Conservation (phyloP, 805 yeast species). For the Cyberlindnera bimundalis region DNA sequence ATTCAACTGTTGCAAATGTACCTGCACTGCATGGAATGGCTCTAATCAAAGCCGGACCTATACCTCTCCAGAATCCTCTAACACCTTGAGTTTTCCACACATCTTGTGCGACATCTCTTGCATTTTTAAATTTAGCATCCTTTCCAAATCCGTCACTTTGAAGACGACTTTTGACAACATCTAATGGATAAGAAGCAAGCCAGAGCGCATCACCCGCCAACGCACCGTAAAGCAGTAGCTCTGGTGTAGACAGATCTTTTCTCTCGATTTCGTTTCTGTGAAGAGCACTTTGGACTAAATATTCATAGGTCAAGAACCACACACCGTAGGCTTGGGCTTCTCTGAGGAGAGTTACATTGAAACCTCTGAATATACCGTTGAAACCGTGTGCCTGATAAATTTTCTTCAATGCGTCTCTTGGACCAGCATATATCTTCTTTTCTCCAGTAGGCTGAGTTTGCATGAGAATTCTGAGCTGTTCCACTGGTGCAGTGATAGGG, state of each 20-base stretch:
- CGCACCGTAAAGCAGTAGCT: conserved; percentile 83
- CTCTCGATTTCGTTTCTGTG: conserved; percentile 41
- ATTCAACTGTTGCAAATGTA: conserved; percentile 73
- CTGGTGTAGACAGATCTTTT: conserved; percentile 79
- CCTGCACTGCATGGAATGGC: conserved; percentile 71
- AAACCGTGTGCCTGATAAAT: conserved; percentile 79
- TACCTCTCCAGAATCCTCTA: conserved; percentile 60
- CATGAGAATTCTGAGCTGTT: conserved; percentile 87
- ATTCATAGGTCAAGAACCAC: conserved; percentile 89
- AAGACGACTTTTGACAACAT: conserved; percentile 83
- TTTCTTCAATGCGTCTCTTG: conserved; percentile 73
- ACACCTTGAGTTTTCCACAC: conserved; percentile 38
- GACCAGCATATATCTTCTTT: conserved; percentile 51
- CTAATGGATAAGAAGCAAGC: conserved; percentile 83
- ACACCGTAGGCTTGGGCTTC: conserved; percentile 88
- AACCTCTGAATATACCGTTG: conserved; percentile 78
- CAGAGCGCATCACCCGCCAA: conserved; percentile 87
- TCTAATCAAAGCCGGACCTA: conserved; percentile 54
- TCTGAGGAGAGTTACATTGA: conserved; percentile 75
- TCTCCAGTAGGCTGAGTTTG: conserved; percentile 66
- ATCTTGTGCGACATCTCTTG: conserved; percentile 34
- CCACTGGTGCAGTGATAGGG: conserved; percentile 89
- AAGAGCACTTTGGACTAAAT: conserved; percentile 55
- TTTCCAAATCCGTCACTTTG: conserved; percentile 61
- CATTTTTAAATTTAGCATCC: conserved; percentile 40